These are phyloP conservation scores for Irineochytrium annulatum DNA, from an alignment of 192 early-diverging fungal genomes.

Conservation along the genomic window DNA sequence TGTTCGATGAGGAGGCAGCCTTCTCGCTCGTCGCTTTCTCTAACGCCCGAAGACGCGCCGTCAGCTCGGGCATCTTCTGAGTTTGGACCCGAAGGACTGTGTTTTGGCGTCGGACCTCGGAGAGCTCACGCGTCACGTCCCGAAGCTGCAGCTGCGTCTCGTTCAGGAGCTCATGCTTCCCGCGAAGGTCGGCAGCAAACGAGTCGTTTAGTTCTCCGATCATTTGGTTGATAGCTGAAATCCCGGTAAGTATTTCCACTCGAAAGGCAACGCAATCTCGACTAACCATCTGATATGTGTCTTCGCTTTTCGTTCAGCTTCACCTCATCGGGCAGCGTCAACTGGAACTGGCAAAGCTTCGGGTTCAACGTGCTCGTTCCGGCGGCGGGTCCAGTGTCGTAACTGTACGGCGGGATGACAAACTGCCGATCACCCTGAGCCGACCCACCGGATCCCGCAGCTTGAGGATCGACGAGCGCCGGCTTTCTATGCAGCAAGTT, in stretches of 20 bases:
- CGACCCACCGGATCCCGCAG: not conserved
- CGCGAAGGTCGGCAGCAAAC: conserved; percentile 23
- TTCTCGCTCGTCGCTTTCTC: not conserved
- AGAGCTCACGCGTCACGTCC: conserved; percentile 34
- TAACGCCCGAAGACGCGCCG: conserved; percentile 14
- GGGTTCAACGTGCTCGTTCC: no score
- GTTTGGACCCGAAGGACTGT: conserved; percentile 30
- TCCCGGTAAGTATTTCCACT: not conserved
- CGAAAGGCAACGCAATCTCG: not conserved
- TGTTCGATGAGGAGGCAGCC: no score
- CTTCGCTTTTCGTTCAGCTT: not conserved
- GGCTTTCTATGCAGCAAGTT: conserved; percentile 1
- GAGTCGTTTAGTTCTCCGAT: conserved; percentile 5
- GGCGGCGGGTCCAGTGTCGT: no score
- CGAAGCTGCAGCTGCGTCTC: conserved; percentile 30
- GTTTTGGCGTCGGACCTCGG: conserved; percentile 33
- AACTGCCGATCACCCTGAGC: not conserved
- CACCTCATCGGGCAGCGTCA: not conserved
- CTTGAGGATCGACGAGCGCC: not conserved
- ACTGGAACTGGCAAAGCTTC: no score
- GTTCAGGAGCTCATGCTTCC: conserved; percentile 25
- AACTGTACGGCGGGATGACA: not conserved
- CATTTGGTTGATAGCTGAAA: not conserved
- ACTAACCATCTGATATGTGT: not conserved
- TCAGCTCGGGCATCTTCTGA: conserved; percentile 35